Base-by-base conservation (phyloP, 495 filamentous ascomycete species). In the Penicillium steckii region DNA sequence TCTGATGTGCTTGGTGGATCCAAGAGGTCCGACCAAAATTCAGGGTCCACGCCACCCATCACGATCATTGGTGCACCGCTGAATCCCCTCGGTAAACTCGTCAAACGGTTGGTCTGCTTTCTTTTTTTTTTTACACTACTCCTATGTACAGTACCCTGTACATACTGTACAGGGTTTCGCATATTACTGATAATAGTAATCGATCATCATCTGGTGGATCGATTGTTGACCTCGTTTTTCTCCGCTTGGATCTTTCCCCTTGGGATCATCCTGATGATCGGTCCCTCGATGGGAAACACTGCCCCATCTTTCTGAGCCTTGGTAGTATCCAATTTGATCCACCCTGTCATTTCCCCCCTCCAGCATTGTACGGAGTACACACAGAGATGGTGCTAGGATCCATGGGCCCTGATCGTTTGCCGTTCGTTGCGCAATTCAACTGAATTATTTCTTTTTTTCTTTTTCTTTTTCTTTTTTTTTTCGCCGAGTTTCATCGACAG, bases 61-160 rank as follows among this genome's bases (percentile, higher is more conserved):
- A 8, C 43, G 23, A 19, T 30, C 23, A 45, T 45, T 45, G 43
- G 43, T 12, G 15, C 22, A 27, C 9, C 23, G 8, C 40, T 32
- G 19, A 21, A 52, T 12, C 10, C 35, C 19, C 50, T 57, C 53
- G 23, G 50, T 52, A 35, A 46, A 38, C 13, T 29, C 50, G 3
- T 42, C 41, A 46, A 51, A 18, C 38, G 22, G 26, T 17, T 41
- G 38, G 18, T 19, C 13, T 24, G 12, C 4, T 13, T 5, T 15
- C 1, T n/a, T 37, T 37, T 37, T 37, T 15, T n/a, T 37, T 37
- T 37, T 37, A n/a, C n/a, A n/a, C n/a, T n/a, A n/a, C n/a, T n/a
- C n/a, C n/a, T n/a, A n/a, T n/a, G n/a, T n/a, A n/a, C n/a, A n/a
- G n/a, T n/a, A n/a, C n/a, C n/a, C n/a, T n/a, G n/a, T n/a, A n/a